Conservation (phyloP, 164 flowering plant genomes). For the Santalum album region DNA sequence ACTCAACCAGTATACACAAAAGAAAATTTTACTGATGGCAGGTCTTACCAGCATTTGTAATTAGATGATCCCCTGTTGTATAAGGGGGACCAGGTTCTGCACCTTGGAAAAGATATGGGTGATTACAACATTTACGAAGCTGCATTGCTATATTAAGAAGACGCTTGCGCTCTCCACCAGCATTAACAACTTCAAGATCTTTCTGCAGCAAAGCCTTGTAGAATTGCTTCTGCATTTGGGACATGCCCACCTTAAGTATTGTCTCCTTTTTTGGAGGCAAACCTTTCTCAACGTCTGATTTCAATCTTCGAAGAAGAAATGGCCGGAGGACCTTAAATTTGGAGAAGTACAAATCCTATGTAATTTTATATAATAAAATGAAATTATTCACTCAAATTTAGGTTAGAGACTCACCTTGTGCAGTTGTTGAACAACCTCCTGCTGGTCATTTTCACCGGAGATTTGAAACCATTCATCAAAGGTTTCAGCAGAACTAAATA, state of each 20-base stretch:
- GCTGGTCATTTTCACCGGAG: conserved; percentile 95
- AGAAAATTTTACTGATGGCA: background rate
- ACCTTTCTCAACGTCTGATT: conserved; percentile 99
- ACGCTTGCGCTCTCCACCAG: conserved; percentile 99
- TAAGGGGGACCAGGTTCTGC: conserved; percentile 99
- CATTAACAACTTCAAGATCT: conserved; percentile 98
- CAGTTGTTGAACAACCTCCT: conserved; percentile 97
- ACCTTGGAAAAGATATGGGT: conserved; percentile 98
- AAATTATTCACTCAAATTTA: background rate
- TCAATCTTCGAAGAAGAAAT: conserved; percentile 90
- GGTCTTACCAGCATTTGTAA: conserved; percentile 75
- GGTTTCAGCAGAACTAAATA: conserved; percentile 97
- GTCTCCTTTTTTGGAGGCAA: conserved; percentile 99
- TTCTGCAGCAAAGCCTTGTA: conserved; percentile 88
- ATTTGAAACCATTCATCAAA: conserved; percentile 99
- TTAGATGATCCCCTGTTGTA: conserved; percentile 90
- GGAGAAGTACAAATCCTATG: background rate
- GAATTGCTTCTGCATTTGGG: conserved; percentile 92
- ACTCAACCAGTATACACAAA: background rate
- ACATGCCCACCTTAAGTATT: conserved; percentile 99
- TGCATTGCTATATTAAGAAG: conserved; percentile 98
- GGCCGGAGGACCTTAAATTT: conserved; percentile 85
- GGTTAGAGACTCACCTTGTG: conserved; percentile 60
- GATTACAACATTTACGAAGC: conserved; percentile 96
- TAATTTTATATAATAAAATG: background rate